Conservation (phyloP, 495 filamentous ascomycete genomes). For the Aspergillus egyptiacus region DNA sequence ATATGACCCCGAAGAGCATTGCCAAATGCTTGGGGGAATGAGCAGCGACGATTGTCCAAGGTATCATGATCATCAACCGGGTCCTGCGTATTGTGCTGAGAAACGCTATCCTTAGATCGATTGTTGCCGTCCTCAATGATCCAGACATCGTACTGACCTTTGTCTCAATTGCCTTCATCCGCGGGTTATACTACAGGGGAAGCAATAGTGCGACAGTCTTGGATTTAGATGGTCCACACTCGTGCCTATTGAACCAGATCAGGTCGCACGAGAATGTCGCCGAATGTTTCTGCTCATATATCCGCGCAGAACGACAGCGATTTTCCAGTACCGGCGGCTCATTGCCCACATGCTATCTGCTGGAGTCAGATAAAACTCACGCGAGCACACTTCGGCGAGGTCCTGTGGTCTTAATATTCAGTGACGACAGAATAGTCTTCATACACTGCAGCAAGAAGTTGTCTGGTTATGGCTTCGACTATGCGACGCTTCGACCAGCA, state of each 20-base stretch:
- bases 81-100: background rate
- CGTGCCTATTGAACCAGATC: conserved; percentile 2
- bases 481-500: conserved; percentile 6
- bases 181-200: background rate
- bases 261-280: background rate
- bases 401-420: conserved; percentile 1
- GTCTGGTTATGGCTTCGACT: background rate
- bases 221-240: conserved; percentile 3
- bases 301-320: background rate
- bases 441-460: background rate
- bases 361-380: background rate
- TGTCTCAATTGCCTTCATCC: conserved; percentile 8
- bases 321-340: background rate
- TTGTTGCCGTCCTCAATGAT: background rate
- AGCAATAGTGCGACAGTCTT: background rate
- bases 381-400: background rate
- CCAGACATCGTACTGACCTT: background rate
- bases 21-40: background rate
- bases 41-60: background rate
- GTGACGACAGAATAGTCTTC: conserved; percentile 3
- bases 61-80: conserved; percentile 2
- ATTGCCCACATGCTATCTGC: background rate
- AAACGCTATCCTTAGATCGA: background rate
- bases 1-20: background rate
- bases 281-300: conserved; percentile 2